These are phyloP conservation scores for Forsythia suspensa DNA, from an alignment of 257 asterid species.

Conservation along the genomic window DNA sequence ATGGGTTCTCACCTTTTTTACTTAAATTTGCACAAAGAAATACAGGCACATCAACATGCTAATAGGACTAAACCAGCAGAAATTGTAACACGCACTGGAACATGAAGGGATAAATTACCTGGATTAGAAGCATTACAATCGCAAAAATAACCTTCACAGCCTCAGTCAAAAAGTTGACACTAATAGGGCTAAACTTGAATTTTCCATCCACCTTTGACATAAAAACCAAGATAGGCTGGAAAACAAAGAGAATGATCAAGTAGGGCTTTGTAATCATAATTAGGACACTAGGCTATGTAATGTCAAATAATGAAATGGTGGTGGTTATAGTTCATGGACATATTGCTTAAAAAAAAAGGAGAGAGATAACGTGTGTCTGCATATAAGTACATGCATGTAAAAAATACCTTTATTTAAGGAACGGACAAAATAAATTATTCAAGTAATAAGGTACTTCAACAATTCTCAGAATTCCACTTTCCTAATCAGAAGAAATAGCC, in stretches of 20 bases:
- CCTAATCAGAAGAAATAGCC: not conserved
- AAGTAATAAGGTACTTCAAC: not conserved
- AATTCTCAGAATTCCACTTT: not conserved
- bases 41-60: not conserved
- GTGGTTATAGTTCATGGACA: not conserved
- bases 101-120: conserved; percentile 51
- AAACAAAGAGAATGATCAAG: conserved; percentile 21
- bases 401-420: not conserved
- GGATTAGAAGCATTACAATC: conserved; percentile 76
- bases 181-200: conserved; percentile 90
- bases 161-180: conserved; percentile 96
- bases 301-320: conserved; percentile 17
- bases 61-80: conserved; percentile 10
- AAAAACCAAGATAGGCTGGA: conserved; percentile 87
- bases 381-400: not conserved
- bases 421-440: not conserved
- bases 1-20: not conserved
- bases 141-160: conserved; percentile 83
- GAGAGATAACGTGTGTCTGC: not conserved
- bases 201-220: conserved; percentile 98
- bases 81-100: not conserved
- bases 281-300: conserved; percentile 13
- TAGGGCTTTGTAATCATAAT: conserved; percentile 18
- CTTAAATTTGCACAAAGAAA: conserved; percentile 10
- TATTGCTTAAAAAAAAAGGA: not conserved